phyloP scores from a whole-genome alignment of 1,139 yeast species.

The Blastobotrys capitulatus region DNA sequence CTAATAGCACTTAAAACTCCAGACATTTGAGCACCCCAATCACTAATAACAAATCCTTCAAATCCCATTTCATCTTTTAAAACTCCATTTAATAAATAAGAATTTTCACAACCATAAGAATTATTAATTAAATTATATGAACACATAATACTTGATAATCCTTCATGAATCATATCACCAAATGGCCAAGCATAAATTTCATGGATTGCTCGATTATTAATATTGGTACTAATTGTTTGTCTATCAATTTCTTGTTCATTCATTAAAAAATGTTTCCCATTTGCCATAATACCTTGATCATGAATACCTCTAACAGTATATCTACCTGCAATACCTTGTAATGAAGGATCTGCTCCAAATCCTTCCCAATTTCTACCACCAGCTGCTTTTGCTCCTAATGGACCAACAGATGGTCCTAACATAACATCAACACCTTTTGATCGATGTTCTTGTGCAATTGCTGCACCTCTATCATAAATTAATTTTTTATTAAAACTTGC shows the following conservation, averaged over 20 bases:
- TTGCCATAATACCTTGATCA: constrained; percentile 52
- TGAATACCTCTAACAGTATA: constrained; percentile 54
- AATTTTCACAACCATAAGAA: constrained; percentile 57
- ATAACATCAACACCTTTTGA: constrained; percentile 56
- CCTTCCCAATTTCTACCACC: constrained; percentile 68
- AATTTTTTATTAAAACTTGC: constrained; percentile 53
- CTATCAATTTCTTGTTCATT: constrained; percentile 63
- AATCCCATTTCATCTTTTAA: constrained; percentile 60
- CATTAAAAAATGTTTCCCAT: constrained; percentile 51
- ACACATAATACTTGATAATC: constrained; percentile 59
- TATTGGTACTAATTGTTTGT: constrained; percentile 40
- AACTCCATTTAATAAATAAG: constrained; percentile 49
- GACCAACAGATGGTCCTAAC: constrained; percentile 59
- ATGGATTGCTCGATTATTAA: constrained; percentile 59
- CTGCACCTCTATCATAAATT: constrained; percentile 49
- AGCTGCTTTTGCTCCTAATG: constrained; percentile 57
- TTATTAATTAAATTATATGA: constrained; percentile 56
- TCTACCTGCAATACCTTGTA: constrained; percentile 53
- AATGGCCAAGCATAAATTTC: constrained; percentile 64
- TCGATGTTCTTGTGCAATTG: constrained; percentile 52
- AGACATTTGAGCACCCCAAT: constrained; percentile 60
- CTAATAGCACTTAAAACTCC: constrained; percentile 55
- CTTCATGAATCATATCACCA: constrained; percentile 57
- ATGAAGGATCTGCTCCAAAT: constrained; percentile 59
- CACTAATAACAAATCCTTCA: constrained; percentile 62